Evolutionary conservation across 345 rosid species (phyloP).

Genomic region (Lepidium sativum): DNA sequence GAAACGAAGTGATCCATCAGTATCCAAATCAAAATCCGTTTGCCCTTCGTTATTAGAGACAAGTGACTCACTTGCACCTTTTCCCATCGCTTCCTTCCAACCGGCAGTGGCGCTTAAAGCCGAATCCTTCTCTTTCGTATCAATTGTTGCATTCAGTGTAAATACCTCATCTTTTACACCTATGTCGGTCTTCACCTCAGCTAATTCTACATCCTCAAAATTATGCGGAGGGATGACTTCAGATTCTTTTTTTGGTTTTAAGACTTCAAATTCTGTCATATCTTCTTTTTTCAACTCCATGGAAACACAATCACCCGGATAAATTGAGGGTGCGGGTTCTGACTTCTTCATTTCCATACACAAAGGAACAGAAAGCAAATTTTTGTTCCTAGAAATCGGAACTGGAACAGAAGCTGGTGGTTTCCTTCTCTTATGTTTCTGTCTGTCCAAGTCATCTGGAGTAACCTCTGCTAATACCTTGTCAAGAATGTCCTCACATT

Average conservation of each 20-base stretch:
- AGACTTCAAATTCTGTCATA: neutral
- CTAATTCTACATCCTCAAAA: no score
- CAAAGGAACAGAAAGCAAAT: neutral
- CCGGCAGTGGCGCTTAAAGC: conserved; percentile 72
- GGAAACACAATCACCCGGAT: no score
- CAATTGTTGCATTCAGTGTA: conserved; percentile 66
- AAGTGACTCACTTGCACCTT: conserved; percentile 19
- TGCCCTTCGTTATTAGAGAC: conserved; percentile 31
- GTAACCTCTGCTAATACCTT: conserved; percentile 73
- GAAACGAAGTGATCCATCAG: conserved; percentile 52
- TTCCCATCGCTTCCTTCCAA: conserved; percentile 61
- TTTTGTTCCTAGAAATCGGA: no score
- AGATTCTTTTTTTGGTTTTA: no score
- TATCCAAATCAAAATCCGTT: conserved; percentile 59
- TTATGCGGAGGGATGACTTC: neutral
- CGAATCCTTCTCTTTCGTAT: conserved; percentile 46
- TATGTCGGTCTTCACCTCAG: no score
- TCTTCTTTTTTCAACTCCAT: conserved; percentile 29
- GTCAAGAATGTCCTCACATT: conserved; percentile 63
- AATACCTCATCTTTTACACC: conserved; percentile 21
- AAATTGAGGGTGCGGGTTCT: neutral
- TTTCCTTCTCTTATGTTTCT: conserved; percentile 47
- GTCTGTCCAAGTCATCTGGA: conserved; percentile 68
- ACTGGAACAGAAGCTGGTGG: conserved; percentile 1
- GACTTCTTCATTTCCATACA: neutral